phyloP scores from a whole-genome alignment of 345 rosid genomes.

The Kernera saxatilis region DNA sequence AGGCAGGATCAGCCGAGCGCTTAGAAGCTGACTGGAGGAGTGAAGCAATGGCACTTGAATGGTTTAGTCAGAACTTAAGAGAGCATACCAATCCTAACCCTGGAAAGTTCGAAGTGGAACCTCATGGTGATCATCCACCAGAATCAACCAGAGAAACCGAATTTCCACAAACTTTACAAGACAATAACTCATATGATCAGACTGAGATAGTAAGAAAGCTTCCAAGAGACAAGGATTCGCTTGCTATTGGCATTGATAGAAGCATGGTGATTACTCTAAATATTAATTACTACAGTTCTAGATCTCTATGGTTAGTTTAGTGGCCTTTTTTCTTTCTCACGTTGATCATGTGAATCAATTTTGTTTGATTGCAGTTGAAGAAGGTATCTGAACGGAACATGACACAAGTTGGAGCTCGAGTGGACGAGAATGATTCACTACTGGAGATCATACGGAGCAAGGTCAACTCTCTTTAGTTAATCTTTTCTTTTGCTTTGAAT shows the following conservation, averaged over 20 bases:
- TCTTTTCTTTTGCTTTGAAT: neutral
- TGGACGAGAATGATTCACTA: constrained; percentile 69
- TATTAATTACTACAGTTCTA: neutral
- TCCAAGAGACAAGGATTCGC: neutral
- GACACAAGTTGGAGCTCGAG: constrained; percentile 44
- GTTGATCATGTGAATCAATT: neutral
- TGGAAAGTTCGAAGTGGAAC: neutral
- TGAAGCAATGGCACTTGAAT: constrained; percentile 23
- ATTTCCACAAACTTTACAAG: neutral
- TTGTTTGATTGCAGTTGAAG: constrained; percentile 53
- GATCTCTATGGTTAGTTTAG: neutral
- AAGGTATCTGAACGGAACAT: constrained; percentile 56
- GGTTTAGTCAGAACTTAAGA: constrained; percentile 26
- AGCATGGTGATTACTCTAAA: constrained; percentile 22
- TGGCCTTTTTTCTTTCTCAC: neutral
- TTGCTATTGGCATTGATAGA: constrained; percentile 17
- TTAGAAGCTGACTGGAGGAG: constrained; percentile 14
- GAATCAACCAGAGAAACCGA: neutral
- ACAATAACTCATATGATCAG: neutral
- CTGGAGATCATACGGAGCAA: constrained; percentile 80
- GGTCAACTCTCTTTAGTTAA: constrained; percentile 36
- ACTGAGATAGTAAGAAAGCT: neutral
- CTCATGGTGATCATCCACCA: neutral
- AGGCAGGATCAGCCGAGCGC: neutral
- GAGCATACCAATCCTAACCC: neutral